Evolutionary conservation across 164 flowering plant species (phyloP), one percentile per base, ranked within the genome.

Genomic region (Euptelea pleiosperma): DNA sequence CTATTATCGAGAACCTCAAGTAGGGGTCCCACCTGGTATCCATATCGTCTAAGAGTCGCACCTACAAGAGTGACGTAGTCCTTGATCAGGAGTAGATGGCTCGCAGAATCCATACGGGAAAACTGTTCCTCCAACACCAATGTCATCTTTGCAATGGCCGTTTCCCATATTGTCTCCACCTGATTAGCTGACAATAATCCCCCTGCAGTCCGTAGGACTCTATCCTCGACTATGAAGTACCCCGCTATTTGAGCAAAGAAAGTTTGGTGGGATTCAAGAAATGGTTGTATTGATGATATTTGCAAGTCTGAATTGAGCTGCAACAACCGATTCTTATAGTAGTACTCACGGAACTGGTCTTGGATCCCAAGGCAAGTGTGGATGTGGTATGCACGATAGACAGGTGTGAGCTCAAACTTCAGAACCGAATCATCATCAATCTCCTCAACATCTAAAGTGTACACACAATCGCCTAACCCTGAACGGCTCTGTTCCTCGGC

Each of bases 271-370:
- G 85, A 84, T 71, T 89, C 96, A 44, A 87, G 79, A 63, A 92
- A 92, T 8, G 87, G 86, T 49, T 82, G 92, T 19, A 72, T 57
- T 2, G 83, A 72, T 3, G 93, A 82, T 24, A 87, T 82, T 62
- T 92, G 89, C 70, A 89, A 61, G 67, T 92, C 96, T 16, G 85
- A 83, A 52, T 68, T 89, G 28, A 91, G 77, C 77, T 92, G 98
- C 71, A 87, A 49, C 25, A 76, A 30, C 30, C 98, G 77, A 62
- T 89, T 92, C 51, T 75, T 81, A 54, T 79, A 87, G 70, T 89
- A 92, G 60, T 87, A 85, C 3, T 89, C 88, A n/a, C 89, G 78
- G 65, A 92, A 87, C 62, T 82, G 82, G 59, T 82, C 83, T 55
- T 69, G 77, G 53, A 84, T 70, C 16, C 84, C 88, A n/a, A 92